Evolutionary conservation across 176 grass and related monocot species (phyloP).

Genomic region (Puya raimondii): DNA sequence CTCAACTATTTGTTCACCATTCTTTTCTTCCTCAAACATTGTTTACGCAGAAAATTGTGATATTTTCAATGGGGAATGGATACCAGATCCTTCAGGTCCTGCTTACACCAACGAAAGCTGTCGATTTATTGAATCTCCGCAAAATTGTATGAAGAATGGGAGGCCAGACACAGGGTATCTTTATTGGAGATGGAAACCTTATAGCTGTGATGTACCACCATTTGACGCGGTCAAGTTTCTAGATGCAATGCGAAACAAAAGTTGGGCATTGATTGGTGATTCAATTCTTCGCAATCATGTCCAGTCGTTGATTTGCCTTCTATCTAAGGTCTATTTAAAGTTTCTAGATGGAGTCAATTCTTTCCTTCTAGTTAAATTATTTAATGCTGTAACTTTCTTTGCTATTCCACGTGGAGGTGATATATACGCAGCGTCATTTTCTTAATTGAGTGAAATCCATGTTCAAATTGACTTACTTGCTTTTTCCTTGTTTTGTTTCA

Average conservation of each 20-base stretch:
- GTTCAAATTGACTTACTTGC: no score
- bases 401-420: background rate
- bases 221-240: constrained; percentile 65
- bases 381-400: background rate
- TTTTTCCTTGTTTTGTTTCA: no score
- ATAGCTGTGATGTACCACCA: constrained; percentile 44
- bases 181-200: constrained; percentile 83
- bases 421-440: no score
- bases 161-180: constrained; percentile 68
- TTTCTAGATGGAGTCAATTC: background rate
- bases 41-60: constrained; percentile 51
- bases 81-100: constrained; percentile 41
- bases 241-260: constrained; percentile 46
- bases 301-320: constrained; percentile 86
- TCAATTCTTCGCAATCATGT: constrained; percentile 88
- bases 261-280: constrained; percentile 83
- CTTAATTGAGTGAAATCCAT: no score
- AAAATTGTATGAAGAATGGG: constrained; percentile 87
- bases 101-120: constrained; percentile 72
- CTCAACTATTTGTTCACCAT: background rate
- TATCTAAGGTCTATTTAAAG: constrained; percentile 50
- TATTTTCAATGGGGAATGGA: constrained; percentile 75
- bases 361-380: background rate
- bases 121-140: constrained; percentile 75
- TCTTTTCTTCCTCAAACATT: constrained; percentile 4